Conservation (phyloP, 768 basidiomycete species). For the Hypholoma sublateritium region DNA sequence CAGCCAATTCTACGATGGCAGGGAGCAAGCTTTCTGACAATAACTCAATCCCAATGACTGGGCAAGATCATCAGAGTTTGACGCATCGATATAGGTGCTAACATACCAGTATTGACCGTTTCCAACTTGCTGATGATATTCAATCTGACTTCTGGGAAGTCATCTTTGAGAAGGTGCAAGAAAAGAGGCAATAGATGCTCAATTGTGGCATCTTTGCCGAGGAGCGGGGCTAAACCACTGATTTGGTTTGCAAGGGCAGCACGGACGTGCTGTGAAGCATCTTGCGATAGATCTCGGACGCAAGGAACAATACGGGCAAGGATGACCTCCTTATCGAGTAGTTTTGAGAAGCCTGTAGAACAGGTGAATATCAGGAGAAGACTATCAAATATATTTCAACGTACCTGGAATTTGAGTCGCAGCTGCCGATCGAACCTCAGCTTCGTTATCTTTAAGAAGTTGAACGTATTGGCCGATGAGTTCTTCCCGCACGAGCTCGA, state of each 20-base stretch:
- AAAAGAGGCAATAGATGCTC: constrained; percentile 97
- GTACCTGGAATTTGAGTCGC: constrained; percentile 95
- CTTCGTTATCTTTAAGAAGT: constrained; percentile 96
- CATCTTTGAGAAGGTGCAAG: constrained; percentile 95
- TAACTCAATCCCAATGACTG: constrained; percentile 97
- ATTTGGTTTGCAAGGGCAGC: constrained; percentile 96
- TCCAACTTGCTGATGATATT: constrained; percentile 99
- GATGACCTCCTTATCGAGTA: constrained; percentile 92
- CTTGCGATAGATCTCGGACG: constrained; percentile 90
- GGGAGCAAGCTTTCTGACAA: constrained; percentile 94
- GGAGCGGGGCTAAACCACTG: constrained; percentile 90
- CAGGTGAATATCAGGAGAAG: constrained; percentile 5
- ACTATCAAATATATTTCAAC: constrained; percentile 9
- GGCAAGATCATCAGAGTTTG: constrained; percentile 12
- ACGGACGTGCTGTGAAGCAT: constrained; percentile 94
- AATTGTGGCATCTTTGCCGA: constrained; percentile 91
- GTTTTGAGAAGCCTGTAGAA: constrained; percentile 82
- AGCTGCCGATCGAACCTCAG: constrained; percentile 95
- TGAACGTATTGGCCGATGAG: constrained; percentile 91
- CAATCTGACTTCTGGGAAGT: constrained; percentile 95
- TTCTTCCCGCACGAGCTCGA: constrained; percentile 90
- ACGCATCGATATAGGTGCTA: constrained; percentile 4
- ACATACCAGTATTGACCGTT: constrained; percentile 85
- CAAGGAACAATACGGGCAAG: constrained; percentile 92
- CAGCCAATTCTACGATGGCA: constrained; percentile 95